Percentiles rank a stretch among this genome's conserved stretches.
phyloP scores from a whole-genome alignment of 345 rosid genomes.

The Brassica juncea region DNA sequence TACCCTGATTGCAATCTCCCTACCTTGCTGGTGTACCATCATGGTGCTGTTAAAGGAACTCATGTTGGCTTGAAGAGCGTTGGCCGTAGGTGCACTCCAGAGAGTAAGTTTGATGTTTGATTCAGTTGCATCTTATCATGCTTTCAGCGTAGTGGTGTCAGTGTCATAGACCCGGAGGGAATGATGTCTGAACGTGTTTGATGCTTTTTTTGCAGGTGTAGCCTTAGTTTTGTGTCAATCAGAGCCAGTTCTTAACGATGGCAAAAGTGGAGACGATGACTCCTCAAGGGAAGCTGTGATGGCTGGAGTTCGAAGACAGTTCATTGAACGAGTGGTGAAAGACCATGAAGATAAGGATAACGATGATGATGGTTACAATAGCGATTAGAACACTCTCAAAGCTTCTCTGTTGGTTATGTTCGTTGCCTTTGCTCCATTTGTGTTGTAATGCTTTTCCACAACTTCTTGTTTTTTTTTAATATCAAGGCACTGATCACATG shows the following conservation, averaged over 20 bases:
- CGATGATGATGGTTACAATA: slow-evolving; percentile 69
- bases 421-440: slow-evolving; percentile 14
- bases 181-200: slow-evolving; percentile 20
- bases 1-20: slow-evolving; percentile 93
- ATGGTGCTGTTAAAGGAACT: slow-evolving; percentile 85
- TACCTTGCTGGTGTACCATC: slow-evolving; percentile 82
- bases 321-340: slow-evolving; percentile 81
- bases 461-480: neutral
- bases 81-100: slow-evolving; percentile 72
- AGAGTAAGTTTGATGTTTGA: neutral
- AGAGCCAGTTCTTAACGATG: slow-evolving; percentile 89
- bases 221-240: slow-evolving; percentile 90
- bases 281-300: slow-evolving; percentile 80
- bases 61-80: slow-evolving; percentile 75
- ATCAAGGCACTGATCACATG: neutral
- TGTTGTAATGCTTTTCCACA: slow-evolving; percentile 18
- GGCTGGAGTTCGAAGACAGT: slow-evolving; percentile 75
- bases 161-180: neutral
- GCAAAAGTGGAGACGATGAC: slow-evolving; percentile 68
- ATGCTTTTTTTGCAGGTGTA: slow-evolving; percentile 57
- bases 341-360: slow-evolving; percentile 70
- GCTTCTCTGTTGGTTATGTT: slow-evolving; percentile 10
- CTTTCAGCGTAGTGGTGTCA: neutral
- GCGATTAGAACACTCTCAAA: slow-evolving; percentile 56
- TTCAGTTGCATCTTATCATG: neutral